Evolutionary conservation across 2,329 filamentous ascomycete genomes (phyloP), one percentile per base, ranked within the genome.

Genomic region (Albophoma yamanashiensis): DNA sequence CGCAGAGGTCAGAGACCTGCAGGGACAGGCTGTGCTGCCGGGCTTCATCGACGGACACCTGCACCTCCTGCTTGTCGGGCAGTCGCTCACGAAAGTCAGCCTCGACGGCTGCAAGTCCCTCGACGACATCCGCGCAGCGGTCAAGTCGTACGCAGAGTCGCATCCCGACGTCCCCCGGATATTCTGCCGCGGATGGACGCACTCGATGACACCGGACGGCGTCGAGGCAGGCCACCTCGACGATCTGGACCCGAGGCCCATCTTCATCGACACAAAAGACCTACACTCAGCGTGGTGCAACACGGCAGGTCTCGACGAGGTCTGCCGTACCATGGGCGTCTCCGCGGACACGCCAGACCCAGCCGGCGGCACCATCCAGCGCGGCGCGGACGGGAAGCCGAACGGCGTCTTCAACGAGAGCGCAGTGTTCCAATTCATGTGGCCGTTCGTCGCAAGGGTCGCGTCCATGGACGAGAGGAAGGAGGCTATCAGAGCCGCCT

Each of bases 1-100:
- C 20, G 67, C 66, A 34, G 42, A 55, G 11, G 52, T 65, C 22
- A 64, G 66, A 36, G 68, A 76, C 39, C 59, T 76, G 3, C 58
- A 57, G 1, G 72, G 73, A 1, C 67, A 66, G 27, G 75, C 73
- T 1, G 71, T 84, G 3, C 71, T 84, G 1, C 82, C 82, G 0
- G 77, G 81, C 17, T 84, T 85, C 70, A 78, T 84, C 45, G 82
- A 85, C 61, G 81, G 79, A 7, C 82, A 85, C 62, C 76, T 83
- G 69, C 82, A 85, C 65, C 73, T 85, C 12, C 73, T 84, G 0
- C 72, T 81, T 12, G 73, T 83, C 0, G 82, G 82, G 1, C 80
- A 83, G 62, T 78, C 80, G 0, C 73, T 84, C 22, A 75, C 73
- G 36, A 83, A 83, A 66, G 72, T 82, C 25, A 71, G 73, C 27